Conservation (phyloP, 1,284 basidiomycete species). For the Macrocystidia cucumis region DNA sequence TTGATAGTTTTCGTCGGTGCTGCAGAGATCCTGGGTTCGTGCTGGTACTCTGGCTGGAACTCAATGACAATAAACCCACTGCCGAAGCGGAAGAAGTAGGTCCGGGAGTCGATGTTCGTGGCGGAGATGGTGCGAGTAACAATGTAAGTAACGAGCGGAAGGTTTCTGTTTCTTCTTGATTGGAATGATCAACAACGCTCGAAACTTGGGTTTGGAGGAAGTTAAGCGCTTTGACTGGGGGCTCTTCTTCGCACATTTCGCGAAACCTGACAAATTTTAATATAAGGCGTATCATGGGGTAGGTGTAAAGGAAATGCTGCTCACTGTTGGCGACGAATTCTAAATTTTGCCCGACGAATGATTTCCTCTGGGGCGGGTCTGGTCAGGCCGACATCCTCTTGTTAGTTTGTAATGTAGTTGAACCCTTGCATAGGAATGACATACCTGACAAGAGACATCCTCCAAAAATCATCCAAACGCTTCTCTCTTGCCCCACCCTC, state of each 20-base stretch:
- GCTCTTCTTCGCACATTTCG: constrained; percentile 65
- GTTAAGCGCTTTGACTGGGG: constrained; percentile 57
- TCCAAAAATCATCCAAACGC: constrained; percentile 71
- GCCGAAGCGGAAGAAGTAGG: neutral
- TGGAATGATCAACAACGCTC: constrained; percentile 60
- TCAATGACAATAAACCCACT: neutral
- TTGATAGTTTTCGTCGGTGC: too few relatives aligned
- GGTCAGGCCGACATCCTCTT: constrained; percentile 9
- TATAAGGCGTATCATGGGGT: neutral
- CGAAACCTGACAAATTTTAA: constrained; percentile 45
- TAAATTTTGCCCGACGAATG: constrained; percentile 50
- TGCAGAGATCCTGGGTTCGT: too few relatives aligned
- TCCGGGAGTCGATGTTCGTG: constrained; percentile 5
- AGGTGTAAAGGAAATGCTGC: constrained; percentile 15
- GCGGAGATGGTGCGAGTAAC: constrained; percentile 32
- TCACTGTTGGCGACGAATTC: constrained; percentile 64
- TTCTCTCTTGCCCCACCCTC: constrained; percentile 25
- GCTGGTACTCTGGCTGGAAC: too few relatives aligned
- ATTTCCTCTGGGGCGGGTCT: constrained; percentile 55
- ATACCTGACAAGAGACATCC: constrained; percentile 58
- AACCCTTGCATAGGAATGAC: constrained; percentile 11
- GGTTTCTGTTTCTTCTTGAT: constrained; percentile 48
- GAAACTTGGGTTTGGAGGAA: constrained; percentile 68
- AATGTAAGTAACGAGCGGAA: constrained; percentile 66
- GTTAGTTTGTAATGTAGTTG: constrained; percentile 10